These are phyloP conservation scores for Cornus kousa DNA, from an alignment of 148 eudicot species.

Conservation along the genomic window DNA sequence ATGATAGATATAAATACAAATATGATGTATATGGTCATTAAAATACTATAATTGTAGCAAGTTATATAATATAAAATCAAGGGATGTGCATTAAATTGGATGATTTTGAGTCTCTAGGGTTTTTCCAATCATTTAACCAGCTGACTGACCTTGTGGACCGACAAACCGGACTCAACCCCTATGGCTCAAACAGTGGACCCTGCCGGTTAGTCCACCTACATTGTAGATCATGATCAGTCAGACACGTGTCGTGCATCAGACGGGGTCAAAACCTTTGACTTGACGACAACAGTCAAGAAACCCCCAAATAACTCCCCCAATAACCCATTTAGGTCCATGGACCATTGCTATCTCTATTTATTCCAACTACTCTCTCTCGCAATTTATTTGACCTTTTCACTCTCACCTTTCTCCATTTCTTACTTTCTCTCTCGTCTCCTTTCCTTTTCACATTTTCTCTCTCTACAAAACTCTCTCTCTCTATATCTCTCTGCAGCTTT, in stretches of 20 bases:
- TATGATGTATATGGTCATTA: no score
- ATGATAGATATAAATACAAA: no score
- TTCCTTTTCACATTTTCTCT: not conserved
- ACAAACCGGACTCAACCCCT: not conserved
- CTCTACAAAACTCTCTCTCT: not conserved
- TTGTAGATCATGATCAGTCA: no score
- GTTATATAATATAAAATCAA: no score
- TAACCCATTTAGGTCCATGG: no score
- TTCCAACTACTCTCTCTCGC: constrained; percentile 13
- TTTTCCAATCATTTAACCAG: constrained; percentile 28
- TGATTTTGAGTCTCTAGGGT: not conserved
- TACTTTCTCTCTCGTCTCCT: constrained; percentile 9
- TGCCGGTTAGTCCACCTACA: constrained; percentile 3
- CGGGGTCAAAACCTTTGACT: constrained; percentile 27
- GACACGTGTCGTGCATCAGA: constrained; percentile 38
- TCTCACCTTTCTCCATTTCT: constrained; percentile 2
- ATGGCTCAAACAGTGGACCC: constrained; percentile 1
- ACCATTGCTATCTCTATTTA: not conserved
- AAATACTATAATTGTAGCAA: no score
- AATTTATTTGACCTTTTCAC: constrained; percentile 16
- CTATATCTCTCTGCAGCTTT: not conserved
- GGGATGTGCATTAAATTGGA: not conserved
- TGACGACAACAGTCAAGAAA: constrained; percentile 19
- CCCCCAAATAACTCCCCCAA: not conserved
- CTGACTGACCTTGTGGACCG: constrained; percentile 5